A percentile compares a stretch with the other conserved stretches of the same genome.
Evolutionary conservation across 2,329 filamentous ascomycete species (phyloP).

Genomic region (Stagonosporopsis rhizophila): DNA sequence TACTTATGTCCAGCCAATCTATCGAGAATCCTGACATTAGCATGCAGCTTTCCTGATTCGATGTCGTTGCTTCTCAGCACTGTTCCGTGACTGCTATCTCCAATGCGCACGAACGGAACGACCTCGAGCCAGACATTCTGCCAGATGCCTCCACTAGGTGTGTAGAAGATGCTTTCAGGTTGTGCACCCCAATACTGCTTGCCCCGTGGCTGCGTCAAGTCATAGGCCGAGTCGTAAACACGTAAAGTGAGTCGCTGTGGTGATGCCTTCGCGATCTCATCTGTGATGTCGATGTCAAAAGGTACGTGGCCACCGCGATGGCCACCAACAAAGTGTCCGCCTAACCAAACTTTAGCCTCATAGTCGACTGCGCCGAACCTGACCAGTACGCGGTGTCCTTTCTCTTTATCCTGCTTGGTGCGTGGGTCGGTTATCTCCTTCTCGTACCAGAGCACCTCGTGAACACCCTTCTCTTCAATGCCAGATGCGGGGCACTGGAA

Average conservation of each 20-base stretch:
- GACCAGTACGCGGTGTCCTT: conserved; percentile 55
- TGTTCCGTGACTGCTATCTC: conserved; percentile 65
- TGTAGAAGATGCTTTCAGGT: conserved; percentile 68
- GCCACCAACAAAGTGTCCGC: conserved; percentile 60
- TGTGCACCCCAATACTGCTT: conserved; percentile 72
- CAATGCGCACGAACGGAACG: conserved; percentile 61
- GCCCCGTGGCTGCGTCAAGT: conserved; percentile 69
- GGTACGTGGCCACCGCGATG: conserved; percentile 68
- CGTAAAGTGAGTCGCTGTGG: conserved; percentile 59
- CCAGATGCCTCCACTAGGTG: conserved; percentile 65
- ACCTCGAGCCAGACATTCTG: conserved; percentile 65
- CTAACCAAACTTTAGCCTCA: conserved; percentile 64
- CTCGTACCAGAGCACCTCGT: conserved; percentile 74
- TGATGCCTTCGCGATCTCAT: conserved; percentile 42
- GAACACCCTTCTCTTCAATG: conserved; percentile 66
- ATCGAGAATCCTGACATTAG: conserved; percentile 59
- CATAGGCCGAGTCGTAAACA: conserved; percentile 69
- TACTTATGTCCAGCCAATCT: conserved; percentile 57
- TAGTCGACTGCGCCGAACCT: conserved; percentile 70
- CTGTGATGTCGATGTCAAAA: conserved; percentile 64
- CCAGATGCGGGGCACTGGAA: conserved; percentile 71
- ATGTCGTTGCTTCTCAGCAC: conserved; percentile 64
- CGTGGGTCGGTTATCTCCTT: conserved; percentile 60
- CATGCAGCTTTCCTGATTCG: conserved; percentile 59
- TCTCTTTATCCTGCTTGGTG: conserved; percentile 49